phyloP scores from a whole-genome alignment of 257 asterid genomes.

The Nicotiana tabacum region DNA sequence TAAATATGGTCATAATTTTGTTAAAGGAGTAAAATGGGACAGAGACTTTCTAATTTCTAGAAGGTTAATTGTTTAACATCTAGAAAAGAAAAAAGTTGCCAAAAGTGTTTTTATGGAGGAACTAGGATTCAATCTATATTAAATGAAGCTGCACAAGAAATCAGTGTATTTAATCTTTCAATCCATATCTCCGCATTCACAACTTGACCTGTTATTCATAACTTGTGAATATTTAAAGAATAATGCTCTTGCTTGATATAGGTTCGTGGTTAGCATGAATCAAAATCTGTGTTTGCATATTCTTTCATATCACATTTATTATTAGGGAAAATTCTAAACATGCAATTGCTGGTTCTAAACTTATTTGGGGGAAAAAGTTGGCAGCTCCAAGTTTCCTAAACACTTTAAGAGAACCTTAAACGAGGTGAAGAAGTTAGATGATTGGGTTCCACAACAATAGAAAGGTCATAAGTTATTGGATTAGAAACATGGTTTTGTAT shows the following conservation, averaged over 20 bases:
- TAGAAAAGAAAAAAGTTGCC: neutral
- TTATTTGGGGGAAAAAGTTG: neutral
- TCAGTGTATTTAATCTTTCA: neutral
- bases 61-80: neutral
- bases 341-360: neutral
- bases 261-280: neutral
- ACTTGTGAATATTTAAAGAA: neutral
- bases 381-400: neutral
- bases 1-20: neutral
- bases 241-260: neutral
- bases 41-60: neutral
- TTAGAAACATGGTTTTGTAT: neutral
- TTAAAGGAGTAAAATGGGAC: neutral
- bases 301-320: neutral
- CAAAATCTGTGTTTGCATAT: neutral
- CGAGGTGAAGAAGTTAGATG: neutral
- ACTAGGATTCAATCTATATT: neutral
- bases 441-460: neutral
- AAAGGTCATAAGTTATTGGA: slow-evolving; percentile 1
- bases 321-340: neutral
- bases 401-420: neutral
- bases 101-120: neutral
- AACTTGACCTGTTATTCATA: neutral
- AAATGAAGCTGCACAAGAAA: neutral
- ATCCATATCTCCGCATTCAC: neutral